phyloP scores from a whole-genome alignment of 2,329 filamentous ascomycete species.

The Claviceps africana region DNA sequence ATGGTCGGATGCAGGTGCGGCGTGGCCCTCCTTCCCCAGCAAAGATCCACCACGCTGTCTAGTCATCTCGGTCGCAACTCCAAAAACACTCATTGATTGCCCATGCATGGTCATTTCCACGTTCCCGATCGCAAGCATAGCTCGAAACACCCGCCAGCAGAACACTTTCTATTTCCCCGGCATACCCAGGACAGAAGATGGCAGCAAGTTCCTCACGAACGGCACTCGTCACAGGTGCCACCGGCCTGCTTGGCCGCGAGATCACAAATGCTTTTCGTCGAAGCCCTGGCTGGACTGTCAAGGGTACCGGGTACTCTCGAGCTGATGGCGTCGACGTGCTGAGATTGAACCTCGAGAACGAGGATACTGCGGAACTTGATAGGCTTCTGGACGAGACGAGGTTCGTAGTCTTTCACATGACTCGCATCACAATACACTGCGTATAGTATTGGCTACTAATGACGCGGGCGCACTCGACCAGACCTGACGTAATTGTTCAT shows the following conservation, averaged over 20 bases:
- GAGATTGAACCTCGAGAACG: slow-evolving; percentile 39
- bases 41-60: not conserved
- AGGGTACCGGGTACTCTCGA: slow-evolving; percentile 60
- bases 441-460: not conserved
- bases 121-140: not conserved
- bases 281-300: slow-evolving; percentile 43
- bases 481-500: slow-evolving; percentile 67
- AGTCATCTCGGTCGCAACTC: not conserved
- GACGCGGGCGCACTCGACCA: slow-evolving; percentile 17
- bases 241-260: slow-evolving; percentile 69
- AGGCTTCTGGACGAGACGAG: slow-evolving; percentile 37
- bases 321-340: slow-evolving; percentile 56
- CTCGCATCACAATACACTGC: too few species aligned
- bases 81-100: too few species aligned
- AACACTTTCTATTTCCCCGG: not conserved
- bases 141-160: not conserved
- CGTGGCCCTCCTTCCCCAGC: not conserved
- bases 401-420: slow-evolving; percentile 23
- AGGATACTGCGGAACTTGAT: slow-evolving; percentile 26
- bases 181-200: not conserved
- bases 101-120: not conserved
- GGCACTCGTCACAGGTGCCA: slow-evolving; percentile 70
- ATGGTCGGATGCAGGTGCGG: not conserved
- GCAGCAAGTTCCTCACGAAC: slow-evolving; percentile 18
- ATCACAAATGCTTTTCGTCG: slow-evolving; percentile 57